Base-by-base conservation (phyloP, 129 eudicot genomes). In the Centrapalus pauciflorus region DNA sequence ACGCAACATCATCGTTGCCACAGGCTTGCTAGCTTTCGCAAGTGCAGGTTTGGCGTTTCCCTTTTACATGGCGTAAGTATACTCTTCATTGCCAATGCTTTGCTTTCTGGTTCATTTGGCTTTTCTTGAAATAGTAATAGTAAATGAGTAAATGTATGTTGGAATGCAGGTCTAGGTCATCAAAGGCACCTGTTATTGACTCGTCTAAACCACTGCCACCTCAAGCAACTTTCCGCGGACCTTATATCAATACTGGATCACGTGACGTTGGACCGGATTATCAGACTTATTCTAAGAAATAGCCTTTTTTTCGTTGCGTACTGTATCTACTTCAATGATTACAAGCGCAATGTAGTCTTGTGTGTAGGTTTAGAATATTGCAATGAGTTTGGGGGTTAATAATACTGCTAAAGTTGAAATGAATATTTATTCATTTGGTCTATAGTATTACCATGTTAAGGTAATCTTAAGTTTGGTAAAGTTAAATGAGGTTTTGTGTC, bases 151-250 rank as follows among this genome's bases (percentile, higher is more conserved):
- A n/a, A n/a, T 65, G 3, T 40, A 7, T 25, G 32, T 67, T 29
- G 28, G 3, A 38, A 52, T 69, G 20, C 87, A 89, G 96, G 69
- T 55, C 90, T 26, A 89, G 50, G 72, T 85, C 99, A 65, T 82
- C 92, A 38, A 84, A 71, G 81, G 63, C 72, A 3, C 99, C 99
- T 5, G 83, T 93, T 69, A 93, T 93, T 25, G 99, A 93, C 73
- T 86, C 99, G 28, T 84, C 96, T 27, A 93, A 86, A 81, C 87
- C 99, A 11, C 76, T 94, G 59, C 99, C 99, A 51, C 99, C 97
- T 49, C 99, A 94, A 71, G 99, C 99, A 28, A 94, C 97, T 62
- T 94, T 94, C 25, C 81, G 99, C 60, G 99, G 99, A 57, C 99
- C 99, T 63, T 94, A 94, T 64, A 64, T 94, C 40, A 94, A 94